phyloP scores from a whole-genome alignment of 1,139 yeast species.

The Suhomyces bokatorum region DNA sequence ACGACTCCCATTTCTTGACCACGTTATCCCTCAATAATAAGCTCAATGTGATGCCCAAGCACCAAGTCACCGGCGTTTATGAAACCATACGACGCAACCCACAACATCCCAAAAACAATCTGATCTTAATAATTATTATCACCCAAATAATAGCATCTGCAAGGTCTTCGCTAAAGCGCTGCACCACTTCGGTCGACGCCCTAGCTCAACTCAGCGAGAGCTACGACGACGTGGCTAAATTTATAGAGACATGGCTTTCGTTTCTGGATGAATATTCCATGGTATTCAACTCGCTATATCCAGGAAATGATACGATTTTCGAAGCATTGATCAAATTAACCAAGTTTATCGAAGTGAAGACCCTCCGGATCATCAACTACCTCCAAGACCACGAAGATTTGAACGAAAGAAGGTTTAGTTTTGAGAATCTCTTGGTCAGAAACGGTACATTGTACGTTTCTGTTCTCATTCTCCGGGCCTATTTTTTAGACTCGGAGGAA shows the following conservation, averaged over 20 bases:
- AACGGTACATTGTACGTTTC: slow-evolving; percentile 1
- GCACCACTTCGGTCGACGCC: slow-evolving; percentile 11
- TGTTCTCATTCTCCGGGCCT: slow-evolving; percentile 6
- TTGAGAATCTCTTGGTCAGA: slow-evolving; percentile 3
- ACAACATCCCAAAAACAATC: slow-evolving; percentile 28
- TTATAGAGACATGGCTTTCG: slow-evolving; percentile 32
- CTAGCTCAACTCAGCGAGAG: slow-evolving; percentile 15
- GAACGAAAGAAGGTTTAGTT: not conserved
- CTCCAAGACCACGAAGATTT: slow-evolving; percentile 1
- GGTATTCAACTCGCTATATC: slow-evolving; percentile 32
- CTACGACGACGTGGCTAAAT: slow-evolving; percentile 11
- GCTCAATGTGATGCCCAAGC: slow-evolving; percentile 2
- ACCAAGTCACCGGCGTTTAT: slow-evolving; percentile 12
- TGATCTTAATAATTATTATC: slow-evolving; percentile 22
- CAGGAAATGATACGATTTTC: slow-evolving; percentile 36
- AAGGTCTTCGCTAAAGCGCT: not conserved
- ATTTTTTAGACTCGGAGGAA: slow-evolving; percentile 10
- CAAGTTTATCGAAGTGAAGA: slow-evolving; percentile 14
- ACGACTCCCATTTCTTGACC: slow-evolving; percentile 23
- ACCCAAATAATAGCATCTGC: slow-evolving; percentile 13
- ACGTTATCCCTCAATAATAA: slow-evolving; percentile 20
- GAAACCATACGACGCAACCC: slow-evolving; percentile 18
- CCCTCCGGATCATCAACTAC: slow-evolving; percentile 1
- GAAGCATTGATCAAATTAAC: slow-evolving; percentile 21
- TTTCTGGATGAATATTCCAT: slow-evolving; percentile 19